phyloP scores from a whole-genome alignment of 306 rosid genomes.

The Gillenia trifoliata region DNA sequence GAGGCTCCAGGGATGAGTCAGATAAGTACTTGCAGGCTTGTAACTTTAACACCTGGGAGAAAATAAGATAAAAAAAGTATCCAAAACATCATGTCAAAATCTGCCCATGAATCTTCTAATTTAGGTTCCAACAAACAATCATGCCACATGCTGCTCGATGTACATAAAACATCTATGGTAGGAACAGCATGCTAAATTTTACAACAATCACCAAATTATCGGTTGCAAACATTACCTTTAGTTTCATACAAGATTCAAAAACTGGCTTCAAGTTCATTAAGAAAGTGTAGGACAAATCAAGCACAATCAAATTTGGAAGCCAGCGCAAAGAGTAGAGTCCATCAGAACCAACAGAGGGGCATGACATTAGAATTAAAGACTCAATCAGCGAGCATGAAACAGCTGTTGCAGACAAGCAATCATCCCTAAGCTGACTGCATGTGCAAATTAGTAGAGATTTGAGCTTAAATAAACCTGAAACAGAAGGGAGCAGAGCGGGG shows the following conservation, averaged over 20 bases:
- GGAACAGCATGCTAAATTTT: neutral
- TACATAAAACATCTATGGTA: neutral
- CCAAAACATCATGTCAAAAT: neutral
- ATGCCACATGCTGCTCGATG: neutral
- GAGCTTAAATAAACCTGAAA: slow-evolving; percentile 9
- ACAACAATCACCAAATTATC: neutral
- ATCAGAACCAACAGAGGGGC: slow-evolving; percentile 78
- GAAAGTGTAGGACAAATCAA: slow-evolving; percentile 94
- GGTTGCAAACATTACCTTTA: slow-evolving; percentile 45
- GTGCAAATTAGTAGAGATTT: slow-evolving; percentile 23
- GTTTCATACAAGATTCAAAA: slow-evolving; percentile 75
- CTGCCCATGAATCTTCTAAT: neutral
- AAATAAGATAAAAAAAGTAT: neutral
- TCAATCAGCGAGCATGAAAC: slow-evolving; percentile 79
- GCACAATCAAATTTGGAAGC: slow-evolving; percentile 64
- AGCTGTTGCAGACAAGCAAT: slow-evolving; percentile 88
- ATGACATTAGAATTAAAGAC: slow-evolving; percentile 88
- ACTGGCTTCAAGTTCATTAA: slow-evolving; percentile 81
- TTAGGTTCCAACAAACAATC: neutral
- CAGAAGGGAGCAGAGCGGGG: neutral
- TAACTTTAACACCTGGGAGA: slow-evolving; percentile 77
- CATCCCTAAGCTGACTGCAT: slow-evolving; percentile 81
- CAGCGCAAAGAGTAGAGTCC: slow-evolving; percentile 70
- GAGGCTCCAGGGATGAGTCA: slow-evolving; percentile 88
- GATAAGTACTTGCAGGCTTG: slow-evolving; percentile 93